Evolutionary conservation across 352 stramenopile genomes (phyloP).

Genomic region (Phytopythium sindhum): DNA sequence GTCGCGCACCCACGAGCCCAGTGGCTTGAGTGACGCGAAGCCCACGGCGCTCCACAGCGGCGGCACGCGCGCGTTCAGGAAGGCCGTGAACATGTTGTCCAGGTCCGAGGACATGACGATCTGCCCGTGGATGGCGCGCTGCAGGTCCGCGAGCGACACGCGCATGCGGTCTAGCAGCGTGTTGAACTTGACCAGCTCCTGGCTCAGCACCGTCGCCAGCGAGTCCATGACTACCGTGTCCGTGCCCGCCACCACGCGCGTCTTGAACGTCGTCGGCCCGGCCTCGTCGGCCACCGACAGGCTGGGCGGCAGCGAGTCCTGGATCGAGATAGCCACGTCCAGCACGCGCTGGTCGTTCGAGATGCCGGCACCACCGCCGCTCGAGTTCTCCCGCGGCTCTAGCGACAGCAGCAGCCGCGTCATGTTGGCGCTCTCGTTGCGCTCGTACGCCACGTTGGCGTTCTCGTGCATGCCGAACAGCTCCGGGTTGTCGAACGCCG

Average conservation of each 20-base stretch:
- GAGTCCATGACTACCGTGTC: conserved; percentile 88
- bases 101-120: conserved; percentile 95
- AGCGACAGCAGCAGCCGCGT: conserved; percentile 87
- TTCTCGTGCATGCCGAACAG: conserved; percentile 97
- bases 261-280: conserved; percentile 90
- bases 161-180: conserved; percentile 83
- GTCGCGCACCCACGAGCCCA: conserved; percentile 92
- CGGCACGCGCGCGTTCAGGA: conserved; percentile 90
- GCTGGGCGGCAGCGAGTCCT: conserved; percentile 50
- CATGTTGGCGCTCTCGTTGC: conserved; percentile 88
- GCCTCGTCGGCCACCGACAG: conserved; percentile 80
- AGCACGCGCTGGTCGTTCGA: conserved; percentile 88
- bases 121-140: conserved; percentile 77
- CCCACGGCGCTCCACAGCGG: conserved; percentile 85
- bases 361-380: conserved; percentile 43
- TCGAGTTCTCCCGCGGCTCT: conserved; percentile 75
- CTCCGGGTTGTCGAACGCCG: conserved; percentile 88
- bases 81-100: conserved; percentile 95
- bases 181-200: conserved; percentile 96
- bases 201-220: conserved; percentile 89
- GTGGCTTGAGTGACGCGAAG: conserved; percentile 92
- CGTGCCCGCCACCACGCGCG: conserved; percentile 54
- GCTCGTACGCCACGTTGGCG: conserved; percentile 93
- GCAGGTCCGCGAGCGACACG: conserved; percentile 73
- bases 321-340: conserved; percentile 63